Evolutionary conservation across 768 basidiomycete species (phyloP), one percentile per base, ranked within the genome.

Genomic region (Amanita inopinata): DNA sequence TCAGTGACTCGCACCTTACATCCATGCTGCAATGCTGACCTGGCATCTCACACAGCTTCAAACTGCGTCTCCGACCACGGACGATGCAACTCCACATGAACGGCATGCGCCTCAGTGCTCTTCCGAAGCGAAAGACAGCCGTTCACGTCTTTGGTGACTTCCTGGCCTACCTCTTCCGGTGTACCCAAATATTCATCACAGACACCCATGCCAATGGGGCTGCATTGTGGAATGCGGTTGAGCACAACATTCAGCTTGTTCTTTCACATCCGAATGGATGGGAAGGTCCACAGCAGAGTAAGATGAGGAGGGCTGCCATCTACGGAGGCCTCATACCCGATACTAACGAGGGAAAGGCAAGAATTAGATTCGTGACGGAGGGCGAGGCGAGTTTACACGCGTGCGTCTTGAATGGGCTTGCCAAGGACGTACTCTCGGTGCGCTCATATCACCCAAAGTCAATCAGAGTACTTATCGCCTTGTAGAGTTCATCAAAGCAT

Each of bases 371-470:
- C 49, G 84, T 88, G 40, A 88, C 83, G 2, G 84, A 87, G 56
- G 84, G 84, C 40, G 84, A 88, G 61, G 84, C 84, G 0, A 86
- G 84, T 68, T 61, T 88, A 51, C 84, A 88, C 55, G 80, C 83
- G 0, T 87, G 84, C 57, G 76, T 87, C 3, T 59, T 84, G 51
- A 86, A 78, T 53, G 84, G 84, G 6, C 68, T 88, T 2, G 83
- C 84, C 12, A 77, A 74, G 2, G 83, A 87, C 49, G 80, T 87
- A 24, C 74, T 88, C 49, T 79, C 77, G 40, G 84, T 85, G 49
- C n/a, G n/a, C n/a, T n/a, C n/a, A n/a, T n/a, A n/a, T 31, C n/a
- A n/a, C n/a, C n/a, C n/a, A n/a, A n/a, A n/a, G n/a, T n/a, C n/a
- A n/a, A n/a, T n/a, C n/a, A n/a, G n/a, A n/a, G n/a, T n/a, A n/a